Evolutionary conservation across 2,329 filamentous ascomycete species (phyloP).

Genomic region (Botrytis paeoniae): DNA sequence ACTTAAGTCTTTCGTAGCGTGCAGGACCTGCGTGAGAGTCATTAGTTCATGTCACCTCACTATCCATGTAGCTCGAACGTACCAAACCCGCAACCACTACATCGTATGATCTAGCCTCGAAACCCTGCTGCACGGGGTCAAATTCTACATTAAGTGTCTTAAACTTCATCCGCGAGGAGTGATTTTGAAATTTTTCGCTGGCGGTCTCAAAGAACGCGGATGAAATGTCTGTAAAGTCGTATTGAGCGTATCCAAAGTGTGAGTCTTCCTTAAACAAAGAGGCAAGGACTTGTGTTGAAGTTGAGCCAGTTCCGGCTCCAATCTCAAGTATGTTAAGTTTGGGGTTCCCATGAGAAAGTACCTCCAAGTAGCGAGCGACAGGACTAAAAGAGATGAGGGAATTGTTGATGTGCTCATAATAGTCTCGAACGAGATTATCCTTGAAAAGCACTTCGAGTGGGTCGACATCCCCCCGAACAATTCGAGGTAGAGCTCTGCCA

Average conservation of each 20-base stretch:
- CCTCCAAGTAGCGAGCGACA: background rate
- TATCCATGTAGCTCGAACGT: too few species aligned
- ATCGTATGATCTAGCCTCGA: constrained; percentile 24
- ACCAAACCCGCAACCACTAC: constrained; percentile 29
- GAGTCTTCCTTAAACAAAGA: background rate
- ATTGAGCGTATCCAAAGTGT: constrained; percentile 25
- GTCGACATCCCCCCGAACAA: background rate
- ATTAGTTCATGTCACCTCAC: too few species aligned
- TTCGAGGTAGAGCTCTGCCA: background rate
- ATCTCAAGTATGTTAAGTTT: constrained; percentile 27
- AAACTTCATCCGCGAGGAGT: constrained; percentile 28
- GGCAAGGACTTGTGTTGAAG: background rate
- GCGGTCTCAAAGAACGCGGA: constrained; percentile 43
- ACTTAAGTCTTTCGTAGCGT: constrained; percentile 28
- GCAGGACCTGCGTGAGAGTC: constrained; percentile 30
- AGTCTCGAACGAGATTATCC: background rate
- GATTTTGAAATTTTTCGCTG: constrained; percentile 31
- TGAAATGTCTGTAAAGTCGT: constrained; percentile 47
- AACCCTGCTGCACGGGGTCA: constrained; percentile 24
- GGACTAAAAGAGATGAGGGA: background rate
- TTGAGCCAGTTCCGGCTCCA: constrained; percentile 22
- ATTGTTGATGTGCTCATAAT: background rate
- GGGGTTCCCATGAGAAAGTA: background rate
- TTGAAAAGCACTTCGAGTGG: background rate
- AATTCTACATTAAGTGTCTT: constrained; percentile 30